A percentile compares a stretch with the other conserved stretches of the same genome.
These are phyloP conservation scores for Pilasporangium apinafurcum DNA, from an alignment of 352 stramenopile species.

Conservation along the genomic window DNA sequence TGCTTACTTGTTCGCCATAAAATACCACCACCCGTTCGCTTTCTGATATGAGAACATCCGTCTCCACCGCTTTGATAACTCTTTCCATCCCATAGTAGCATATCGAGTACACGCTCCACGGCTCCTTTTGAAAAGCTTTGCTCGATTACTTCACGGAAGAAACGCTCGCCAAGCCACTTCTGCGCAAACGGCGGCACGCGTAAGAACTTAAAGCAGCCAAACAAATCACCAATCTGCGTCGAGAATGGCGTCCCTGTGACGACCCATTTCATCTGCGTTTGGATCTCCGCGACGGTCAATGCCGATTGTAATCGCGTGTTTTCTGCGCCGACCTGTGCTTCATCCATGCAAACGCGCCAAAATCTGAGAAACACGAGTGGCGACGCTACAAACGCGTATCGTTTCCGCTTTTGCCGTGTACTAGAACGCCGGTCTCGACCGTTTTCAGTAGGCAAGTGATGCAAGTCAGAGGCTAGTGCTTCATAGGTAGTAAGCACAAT, in stretches of 20 bases:
- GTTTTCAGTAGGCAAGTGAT: slow-evolving; percentile 45
- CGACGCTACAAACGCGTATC: slow-evolving; percentile 83
- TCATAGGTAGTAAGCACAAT: slow-evolving; percentile 92
- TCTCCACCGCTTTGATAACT: not conserved
- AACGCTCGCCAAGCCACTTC: slow-evolving; percentile 12
- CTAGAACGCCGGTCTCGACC: slow-evolving; percentile 41
- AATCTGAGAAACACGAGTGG: slow-evolving; percentile 83
- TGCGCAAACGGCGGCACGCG: slow-evolving; percentile 35
- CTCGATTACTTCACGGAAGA: slow-evolving; percentile 32
- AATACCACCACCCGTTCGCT: slow-evolving; percentile 21
- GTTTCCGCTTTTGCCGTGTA: slow-evolving; percentile 54
- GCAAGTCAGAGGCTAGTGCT: slow-evolving; percentile 74
- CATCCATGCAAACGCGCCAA: slow-evolving; percentile 90
- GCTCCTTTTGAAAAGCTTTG: slow-evolving; percentile 28
- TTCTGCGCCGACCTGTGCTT: slow-evolving; percentile 90
- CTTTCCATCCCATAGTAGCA: slow-evolving; percentile 36
- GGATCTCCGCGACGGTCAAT: slow-evolving; percentile 74
- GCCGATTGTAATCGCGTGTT: slow-evolving; percentile 65
- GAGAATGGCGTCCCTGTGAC: slow-evolving; percentile 89
- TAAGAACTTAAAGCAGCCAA: slow-evolving; percentile 77
- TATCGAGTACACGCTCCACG: slow-evolving; percentile 32
- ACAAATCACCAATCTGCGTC: slow-evolving; percentile 79
- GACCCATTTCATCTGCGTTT: slow-evolving; percentile 69
- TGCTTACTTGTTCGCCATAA: slow-evolving; percentile 80
- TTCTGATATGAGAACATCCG: no score